Conservation (phyloP, 305 asterid species). For the Fraxinus ornus region DNA sequence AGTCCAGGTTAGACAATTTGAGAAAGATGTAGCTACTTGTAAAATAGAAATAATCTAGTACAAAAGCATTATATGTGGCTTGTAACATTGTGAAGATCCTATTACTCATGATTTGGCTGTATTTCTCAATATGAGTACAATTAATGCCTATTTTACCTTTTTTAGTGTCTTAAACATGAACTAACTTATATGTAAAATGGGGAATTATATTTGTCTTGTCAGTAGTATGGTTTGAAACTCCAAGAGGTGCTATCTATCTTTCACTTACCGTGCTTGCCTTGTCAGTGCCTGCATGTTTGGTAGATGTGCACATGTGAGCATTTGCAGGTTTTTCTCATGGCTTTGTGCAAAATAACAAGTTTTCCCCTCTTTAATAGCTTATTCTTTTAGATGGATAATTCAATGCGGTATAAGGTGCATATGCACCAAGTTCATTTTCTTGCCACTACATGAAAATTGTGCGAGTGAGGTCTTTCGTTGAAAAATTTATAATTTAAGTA, state of each 20-base stretch:
- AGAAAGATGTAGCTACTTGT: conserved; percentile 72
- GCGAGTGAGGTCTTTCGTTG: background rate
- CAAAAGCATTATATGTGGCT: conserved; percentile 28
- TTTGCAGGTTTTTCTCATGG: background rate
- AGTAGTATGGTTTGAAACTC: background rate
- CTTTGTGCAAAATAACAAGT: background rate
- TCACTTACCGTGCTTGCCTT: background rate
- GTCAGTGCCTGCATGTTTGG: background rate
- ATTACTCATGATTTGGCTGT: conserved; percentile 25
- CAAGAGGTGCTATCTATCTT: background rate
- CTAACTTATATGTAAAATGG: background rate
- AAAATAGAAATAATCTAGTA: background rate
- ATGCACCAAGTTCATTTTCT: background rate
- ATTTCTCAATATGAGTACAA: conserved; percentile 19
- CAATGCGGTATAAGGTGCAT: background rate
- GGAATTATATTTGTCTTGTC: background rate
- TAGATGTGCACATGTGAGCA: background rate
- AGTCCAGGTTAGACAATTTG: conserved; percentile 97
- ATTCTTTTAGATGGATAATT: background rate
- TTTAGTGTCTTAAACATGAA: background rate
- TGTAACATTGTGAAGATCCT: conserved; percentile 41
- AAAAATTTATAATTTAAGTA: background rate
- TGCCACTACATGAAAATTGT: background rate
- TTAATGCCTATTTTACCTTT: background rate
- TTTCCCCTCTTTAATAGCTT: background rate